Conservation (phyloP, 225 moss, liverwort and hornwort genomes). For the Physcomitrellopsis africana region DNA sequence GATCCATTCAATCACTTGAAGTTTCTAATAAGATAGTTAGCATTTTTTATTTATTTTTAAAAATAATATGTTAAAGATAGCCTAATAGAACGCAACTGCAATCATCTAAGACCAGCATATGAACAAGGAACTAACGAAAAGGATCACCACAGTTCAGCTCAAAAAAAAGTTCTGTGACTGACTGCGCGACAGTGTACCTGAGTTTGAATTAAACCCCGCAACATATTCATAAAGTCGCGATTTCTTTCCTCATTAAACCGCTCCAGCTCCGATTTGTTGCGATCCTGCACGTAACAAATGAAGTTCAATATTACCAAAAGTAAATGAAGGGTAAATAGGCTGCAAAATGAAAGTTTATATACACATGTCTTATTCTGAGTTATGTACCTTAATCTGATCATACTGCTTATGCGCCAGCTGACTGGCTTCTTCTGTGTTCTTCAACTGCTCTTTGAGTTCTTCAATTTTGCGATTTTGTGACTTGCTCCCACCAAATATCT, state of each 20-base stretch:
- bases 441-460: slow-evolving; percentile 64
- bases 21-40: not conserved
- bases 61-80: not conserved
- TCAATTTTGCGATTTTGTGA: slow-evolving; percentile 61
- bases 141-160: not conserved
- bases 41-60: not conserved
- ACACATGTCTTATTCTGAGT: not conserved
- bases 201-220: slow-evolving; percentile 82
- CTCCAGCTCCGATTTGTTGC: slow-evolving; percentile 69
- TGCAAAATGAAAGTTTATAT: not conserved
- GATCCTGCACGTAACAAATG: slow-evolving; percentile 42
- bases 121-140: not conserved
- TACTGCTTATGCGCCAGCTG: slow-evolving; percentile 66
- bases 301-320: not conserved
- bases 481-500: slow-evolving; percentile 75
- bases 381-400: slow-evolving; percentile 64
- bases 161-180: not conserved
- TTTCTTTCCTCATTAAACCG: slow-evolving; percentile 71
- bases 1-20: not conserved
- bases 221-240: slow-evolving; percentile 86
- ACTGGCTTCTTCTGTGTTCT: slow-evolving; percentile 60
- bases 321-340: not conserved
- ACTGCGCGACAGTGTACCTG: slow-evolving; percentile 51
- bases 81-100: slow-evolving; percentile 9
- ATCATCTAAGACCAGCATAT: not conserved